Evolutionary conservation across 2,329 filamentous ascomycete species (phyloP), one percentile per base, ranked within the genome.

Genomic region (Clarireedia sp.): DNA sequence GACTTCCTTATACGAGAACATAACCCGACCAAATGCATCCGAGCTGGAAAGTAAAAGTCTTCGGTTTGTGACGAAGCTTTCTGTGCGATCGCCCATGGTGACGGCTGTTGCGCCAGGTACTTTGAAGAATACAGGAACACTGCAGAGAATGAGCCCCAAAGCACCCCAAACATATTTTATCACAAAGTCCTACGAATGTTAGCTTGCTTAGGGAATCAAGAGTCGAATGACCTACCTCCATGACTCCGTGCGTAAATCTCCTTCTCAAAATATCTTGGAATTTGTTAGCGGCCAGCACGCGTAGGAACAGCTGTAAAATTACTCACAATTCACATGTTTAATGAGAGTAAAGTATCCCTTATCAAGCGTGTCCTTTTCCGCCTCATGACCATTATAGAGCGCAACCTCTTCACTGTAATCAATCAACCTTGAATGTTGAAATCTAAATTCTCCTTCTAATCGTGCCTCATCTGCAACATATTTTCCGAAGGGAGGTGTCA

Each of bases 111-210:
- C 74, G 1, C 87, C 88, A 0, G 91, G 90, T 17, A 96, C 80
- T 71, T 92, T 92, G 77, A 99, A 88, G 71, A 99, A 99, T 2
- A 97, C 92, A 0, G 94, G 94, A 0, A 96, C 85, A 70, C 90
- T 95, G 76, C 94, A 99, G 9, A 99, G 83, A 60, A 96, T 72
- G 61, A 99, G 78, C 1, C 94, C 94, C 44, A 99, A 72, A 2
- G 94, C 92, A 41, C 94, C 94, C 94, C 94, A 99, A 73, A 97
- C 94, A 70, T 99, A 99, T 72, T 99, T 99, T 72, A 99, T 96
- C 56, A 97, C 90, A 71, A 96, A 99, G 71, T 99, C 94, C 70
- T 66, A 26, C 1, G 7, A 19, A 5, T 36, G 4, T 61, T 33
- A 57, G 52, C 5, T 2, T 17, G 17, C 26, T 19, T 10, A 8